A percentile compares a stretch with the other conserved stretches of the same genome.
Conservation (phyloP, 352 stramenopile species). For the Bremia lactucae region DNA sequence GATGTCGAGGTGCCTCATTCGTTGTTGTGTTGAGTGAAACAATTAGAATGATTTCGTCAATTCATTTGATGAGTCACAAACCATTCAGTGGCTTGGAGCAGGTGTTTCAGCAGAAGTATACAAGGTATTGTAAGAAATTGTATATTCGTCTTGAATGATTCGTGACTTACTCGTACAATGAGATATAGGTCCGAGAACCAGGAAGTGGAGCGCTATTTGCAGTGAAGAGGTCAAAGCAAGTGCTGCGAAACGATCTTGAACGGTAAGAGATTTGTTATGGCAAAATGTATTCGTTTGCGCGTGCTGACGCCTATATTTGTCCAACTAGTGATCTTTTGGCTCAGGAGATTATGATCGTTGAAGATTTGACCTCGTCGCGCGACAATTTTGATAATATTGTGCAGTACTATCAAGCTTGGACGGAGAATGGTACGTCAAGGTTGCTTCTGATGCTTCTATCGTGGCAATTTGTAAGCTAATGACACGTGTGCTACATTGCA, state of each 20-base stretch:
- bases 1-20: too few relatives aligned
- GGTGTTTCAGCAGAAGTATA: conserved; percentile 64
- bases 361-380: conserved; percentile 26
- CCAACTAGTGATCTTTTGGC: conserved; percentile 39
- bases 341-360: conserved; percentile 52
- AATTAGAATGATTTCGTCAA: conserved; percentile 17
- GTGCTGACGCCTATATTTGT: conserved; percentile 1
- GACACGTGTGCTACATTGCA: conserved; percentile 7
- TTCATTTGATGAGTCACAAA: conserved; percentile 48
- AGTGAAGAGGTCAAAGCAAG: conserved; percentile 75
- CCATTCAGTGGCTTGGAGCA: conserved; percentile 45
- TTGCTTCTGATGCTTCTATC: not conserved
- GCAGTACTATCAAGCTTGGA: conserved; percentile 91
- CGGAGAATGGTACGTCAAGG: conserved; percentile 64
- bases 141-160: not conserved
- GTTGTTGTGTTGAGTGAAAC: too few relatives aligned
- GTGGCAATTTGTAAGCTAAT: not conserved
- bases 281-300: not conserved
- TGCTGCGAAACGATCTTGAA: conserved; percentile 65
- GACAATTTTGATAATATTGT: conserved; percentile 81
- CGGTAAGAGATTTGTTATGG: conserved; percentile 21
- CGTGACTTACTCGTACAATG: conserved; percentile 3
- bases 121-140: conserved; percentile 27
- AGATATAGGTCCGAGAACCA: conserved; percentile 28
- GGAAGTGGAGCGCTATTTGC: conserved; percentile 34